Conservation (phyloP, 1,284 basidiomycete genomes). For the Rhodotorula mucilaginosa region DNA sequence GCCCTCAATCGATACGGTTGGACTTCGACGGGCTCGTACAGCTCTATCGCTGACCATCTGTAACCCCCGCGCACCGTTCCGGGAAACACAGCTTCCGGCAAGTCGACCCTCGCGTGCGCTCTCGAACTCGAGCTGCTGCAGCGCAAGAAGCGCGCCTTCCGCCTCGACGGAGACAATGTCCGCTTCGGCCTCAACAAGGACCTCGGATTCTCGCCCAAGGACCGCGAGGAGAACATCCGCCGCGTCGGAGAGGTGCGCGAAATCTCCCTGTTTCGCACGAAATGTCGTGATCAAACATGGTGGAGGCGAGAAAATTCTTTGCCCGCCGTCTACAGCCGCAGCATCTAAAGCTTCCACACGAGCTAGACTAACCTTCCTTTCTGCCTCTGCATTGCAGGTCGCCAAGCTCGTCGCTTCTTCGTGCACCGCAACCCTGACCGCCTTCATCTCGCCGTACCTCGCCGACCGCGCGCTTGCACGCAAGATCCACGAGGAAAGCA, state of each 20-base stretch:
- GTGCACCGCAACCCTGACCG: slow-evolving; percentile 80
- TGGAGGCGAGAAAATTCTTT: neutral
- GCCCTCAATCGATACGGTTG: neutral
- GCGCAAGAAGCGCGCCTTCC: slow-evolving; percentile 78
- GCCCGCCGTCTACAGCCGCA: too few species aligned
- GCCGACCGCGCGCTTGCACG: slow-evolving; percentile 83
- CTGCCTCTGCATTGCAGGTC: slow-evolving; percentile 58
- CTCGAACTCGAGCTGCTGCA: slow-evolving; percentile 94
- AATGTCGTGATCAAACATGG: neutral
- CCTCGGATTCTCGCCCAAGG: slow-evolving; percentile 91
- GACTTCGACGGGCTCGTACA: neutral
- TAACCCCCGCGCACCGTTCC: neutral
- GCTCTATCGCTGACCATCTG: neutral
- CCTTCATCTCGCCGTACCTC: slow-evolving; percentile 95
- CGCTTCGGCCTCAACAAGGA: slow-evolving; percentile 98
- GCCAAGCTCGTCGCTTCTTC: slow-evolving; percentile 91
- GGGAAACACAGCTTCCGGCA: slow-evolving; percentile 41
- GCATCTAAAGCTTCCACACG: neutral
- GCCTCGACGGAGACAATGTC: slow-evolving; percentile 95
- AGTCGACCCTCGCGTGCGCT: slow-evolving; percentile 97
- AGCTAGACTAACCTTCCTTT: neutral
- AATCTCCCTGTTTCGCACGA: neutral
- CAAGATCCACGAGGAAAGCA: slow-evolving; percentile 68
- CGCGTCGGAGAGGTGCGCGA: slow-evolving; percentile 83
- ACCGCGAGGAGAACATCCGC: slow-evolving; percentile 95